Evolutionary conservation across 139 green algal genomes (phyloP), one percentile per base, ranked within the genome.

Genomic region (Ostreobium quekettii): DNA sequence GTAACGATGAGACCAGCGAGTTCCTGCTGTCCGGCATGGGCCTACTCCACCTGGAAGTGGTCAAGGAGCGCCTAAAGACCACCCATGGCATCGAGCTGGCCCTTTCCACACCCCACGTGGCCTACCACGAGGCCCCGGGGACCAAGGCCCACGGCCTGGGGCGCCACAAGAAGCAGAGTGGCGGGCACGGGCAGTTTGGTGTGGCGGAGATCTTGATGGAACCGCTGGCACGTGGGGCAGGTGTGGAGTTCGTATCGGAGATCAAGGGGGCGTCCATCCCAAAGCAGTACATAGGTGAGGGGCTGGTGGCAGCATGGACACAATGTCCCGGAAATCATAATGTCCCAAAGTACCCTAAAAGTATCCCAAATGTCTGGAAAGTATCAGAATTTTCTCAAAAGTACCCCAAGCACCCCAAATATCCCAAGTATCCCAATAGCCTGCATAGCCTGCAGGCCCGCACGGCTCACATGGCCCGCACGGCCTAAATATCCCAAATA

Each of bases 91-190:
- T 58, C 37, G 61, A 30, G 56, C 11, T 5, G 36, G 8, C 32
- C 59, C 59, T 48, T 47, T 48, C 59, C 8, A 48, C 32, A 66
- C 22, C 7, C 8, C 4, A 66, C 30, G 93, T 99, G 39, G 98
- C 98, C 91, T 99, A 99, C 88, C 83, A 93, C 42, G 95, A 99
- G 80, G 90, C 87, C 72, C 98, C 99, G 76, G 85, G 71, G 66
- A 79, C 78, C 57, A 1, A 29, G 3, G 78, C 80, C 22, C 86
- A 96, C 42, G 75, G 80, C 48, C 87, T 87, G 46, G 99, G 97
- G 78, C 81, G 91, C 64, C 95, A 99, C 90, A 99, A 99, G 89
- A 99, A 99, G 90, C 95, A 99, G 87, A 89, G 76, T 2, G 95
- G 95, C 47, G 95, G 95, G 57, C 80, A 73, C 39, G 95, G 95